These are phyloP conservation scores for Sugiyamaella sp. DNA, from an alignment of 1,139 yeast species.

Conservation along the genomic window DNA sequence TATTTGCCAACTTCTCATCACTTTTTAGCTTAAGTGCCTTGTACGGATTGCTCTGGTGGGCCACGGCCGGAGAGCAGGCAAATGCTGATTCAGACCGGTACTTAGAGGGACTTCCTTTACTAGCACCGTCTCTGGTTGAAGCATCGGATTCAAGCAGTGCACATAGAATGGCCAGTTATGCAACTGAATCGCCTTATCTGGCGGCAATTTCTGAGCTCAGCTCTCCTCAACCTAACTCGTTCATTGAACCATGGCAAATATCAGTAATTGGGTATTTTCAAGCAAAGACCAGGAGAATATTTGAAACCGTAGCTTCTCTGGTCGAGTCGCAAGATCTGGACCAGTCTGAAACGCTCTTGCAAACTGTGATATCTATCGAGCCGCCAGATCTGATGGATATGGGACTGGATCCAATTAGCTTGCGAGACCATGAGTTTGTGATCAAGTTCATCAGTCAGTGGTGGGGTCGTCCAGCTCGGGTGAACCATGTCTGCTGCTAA, in stretches of 20 bases:
- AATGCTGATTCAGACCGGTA: conserved; percentile 45
- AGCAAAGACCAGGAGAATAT: conserved; percentile 35
- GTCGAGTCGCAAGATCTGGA: conserved; percentile 30
- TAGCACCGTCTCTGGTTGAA: conserved; percentile 4
- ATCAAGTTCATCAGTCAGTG: conserved; percentile 56
- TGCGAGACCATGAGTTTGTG: conserved; percentile 60
- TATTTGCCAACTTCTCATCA: conserved; percentile 9
- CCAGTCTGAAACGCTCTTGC: conserved; percentile 18
- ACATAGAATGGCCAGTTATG: neutral
- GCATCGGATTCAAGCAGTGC: neutral
- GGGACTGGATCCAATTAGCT: conserved; percentile 75
- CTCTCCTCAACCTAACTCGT: conserved; percentile 1
- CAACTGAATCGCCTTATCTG: conserved; percentile 8
- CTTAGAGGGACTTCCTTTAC: conserved; percentile 30
- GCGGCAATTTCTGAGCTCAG: conserved; percentile 5
- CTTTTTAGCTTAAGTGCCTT: conserved; percentile 24
- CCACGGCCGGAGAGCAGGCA: conserved; percentile 71
- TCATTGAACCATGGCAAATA: conserved; percentile 28
- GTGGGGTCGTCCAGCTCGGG: conserved; percentile 52
- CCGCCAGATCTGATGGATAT: conserved; percentile 59
- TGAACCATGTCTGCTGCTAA: conserved; percentile 38
- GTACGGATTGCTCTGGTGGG: conserved; percentile 76
- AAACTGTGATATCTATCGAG: conserved; percentile 44
- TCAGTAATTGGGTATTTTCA: conserved; percentile 39
- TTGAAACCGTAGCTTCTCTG: conserved; percentile 29